A percentile compares a stretch with the other conserved stretches of the same genome.
These are phyloP conservation scores for Pharus latifolius DNA, from an alignment of 176 grass and related monocot genomes.

Conservation along the genomic window DNA sequence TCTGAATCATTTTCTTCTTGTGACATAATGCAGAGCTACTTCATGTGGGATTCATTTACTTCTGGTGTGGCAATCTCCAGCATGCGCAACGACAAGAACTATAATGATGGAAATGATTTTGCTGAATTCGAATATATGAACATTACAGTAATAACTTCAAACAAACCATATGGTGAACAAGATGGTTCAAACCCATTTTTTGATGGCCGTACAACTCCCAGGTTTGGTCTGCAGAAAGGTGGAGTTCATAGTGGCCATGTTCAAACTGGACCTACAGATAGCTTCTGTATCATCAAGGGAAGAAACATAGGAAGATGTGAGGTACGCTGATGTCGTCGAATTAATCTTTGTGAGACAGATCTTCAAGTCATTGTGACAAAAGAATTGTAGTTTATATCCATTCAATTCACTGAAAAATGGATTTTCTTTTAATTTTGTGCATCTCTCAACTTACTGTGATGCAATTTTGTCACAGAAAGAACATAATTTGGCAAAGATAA, in stretches of 20 bases:
- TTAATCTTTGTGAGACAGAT: neutral
- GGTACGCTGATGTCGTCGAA: slow-evolving; percentile 28
- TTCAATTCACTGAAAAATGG: neutral
- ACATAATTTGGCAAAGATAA: neutral
- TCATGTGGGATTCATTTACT: slow-evolving; percentile 90
- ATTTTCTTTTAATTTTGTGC: neutral
- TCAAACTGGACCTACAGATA: slow-evolving; percentile 60
- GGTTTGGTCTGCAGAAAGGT: slow-evolving; percentile 46
- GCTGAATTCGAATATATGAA: slow-evolving; percentile 69
- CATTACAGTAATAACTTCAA: slow-evolving; percentile 75
- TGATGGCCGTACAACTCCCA: slow-evolving; percentile 31
- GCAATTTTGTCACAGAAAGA: neutral
- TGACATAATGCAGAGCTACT: slow-evolving; percentile 51
- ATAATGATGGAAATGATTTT: slow-evolving; percentile 60
- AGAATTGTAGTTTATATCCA: neutral
- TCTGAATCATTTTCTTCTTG: neutral
- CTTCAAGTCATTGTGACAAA: neutral
- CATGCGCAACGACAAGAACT: slow-evolving; percentile 43
- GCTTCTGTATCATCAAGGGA: slow-evolving; percentile 47
- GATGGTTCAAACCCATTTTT: slow-evolving; percentile 83
- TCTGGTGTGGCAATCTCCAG: slow-evolving; percentile 61
- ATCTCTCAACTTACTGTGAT: neutral
- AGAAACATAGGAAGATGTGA: slow-evolving; percentile 68
- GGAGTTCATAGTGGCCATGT: slow-evolving; percentile 88
- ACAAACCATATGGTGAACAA: slow-evolving; percentile 47